Evolutionary conservation across 2,329 filamentous ascomycete genomes (phyloP).

Genomic region (Aspergillus tamarii): DNA sequence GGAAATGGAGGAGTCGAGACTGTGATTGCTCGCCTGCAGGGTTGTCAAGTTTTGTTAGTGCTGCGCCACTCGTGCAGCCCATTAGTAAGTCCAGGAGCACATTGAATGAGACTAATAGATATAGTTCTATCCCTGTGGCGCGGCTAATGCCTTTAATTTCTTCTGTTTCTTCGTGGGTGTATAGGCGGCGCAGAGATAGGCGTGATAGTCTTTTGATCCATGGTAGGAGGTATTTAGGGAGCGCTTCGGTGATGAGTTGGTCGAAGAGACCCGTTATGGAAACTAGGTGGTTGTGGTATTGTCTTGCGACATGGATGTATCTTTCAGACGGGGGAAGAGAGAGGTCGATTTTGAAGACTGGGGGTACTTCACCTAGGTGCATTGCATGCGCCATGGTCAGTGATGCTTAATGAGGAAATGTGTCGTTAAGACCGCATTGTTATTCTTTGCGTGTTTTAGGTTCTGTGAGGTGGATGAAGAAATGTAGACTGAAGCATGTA

Average conservation of each 20-base stretch:
- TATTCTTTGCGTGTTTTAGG: neutral
- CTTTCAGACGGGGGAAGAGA: conserved; percentile 56
- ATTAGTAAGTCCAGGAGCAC: conserved; percentile 65
- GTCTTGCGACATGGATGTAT: conserved; percentile 53
- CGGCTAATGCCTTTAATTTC: conserved; percentile 63
- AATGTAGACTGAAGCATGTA: neutral
- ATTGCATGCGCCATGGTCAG: neutral
- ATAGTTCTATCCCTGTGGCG: conserved; percentile 57
- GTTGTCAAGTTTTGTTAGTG: conserved; percentile 21
- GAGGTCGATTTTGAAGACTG: conserved; percentile 56
- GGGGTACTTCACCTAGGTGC: conserved; percentile 27
- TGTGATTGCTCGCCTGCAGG: conserved; percentile 10
- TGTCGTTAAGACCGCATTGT: neutral
- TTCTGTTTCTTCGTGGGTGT: conserved; percentile 60
- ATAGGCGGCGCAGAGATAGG: conserved; percentile 54
- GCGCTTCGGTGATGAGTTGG: conserved; percentile 45
- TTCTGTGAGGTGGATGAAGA: too few relatives aligned
- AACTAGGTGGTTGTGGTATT: conserved; percentile 50
- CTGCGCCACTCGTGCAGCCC: conserved; percentile 66
- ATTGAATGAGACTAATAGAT: conserved; percentile 65
- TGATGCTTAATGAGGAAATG: neutral
- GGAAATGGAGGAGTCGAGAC: conserved; percentile 42
- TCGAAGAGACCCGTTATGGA: conserved; percentile 53
- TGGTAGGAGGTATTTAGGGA: conserved; percentile 28
- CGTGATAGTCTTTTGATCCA: conserved; percentile 45